Conservation (phyloP, 139 green algal genomes). For the Helicosporidium sp. region DNA sequence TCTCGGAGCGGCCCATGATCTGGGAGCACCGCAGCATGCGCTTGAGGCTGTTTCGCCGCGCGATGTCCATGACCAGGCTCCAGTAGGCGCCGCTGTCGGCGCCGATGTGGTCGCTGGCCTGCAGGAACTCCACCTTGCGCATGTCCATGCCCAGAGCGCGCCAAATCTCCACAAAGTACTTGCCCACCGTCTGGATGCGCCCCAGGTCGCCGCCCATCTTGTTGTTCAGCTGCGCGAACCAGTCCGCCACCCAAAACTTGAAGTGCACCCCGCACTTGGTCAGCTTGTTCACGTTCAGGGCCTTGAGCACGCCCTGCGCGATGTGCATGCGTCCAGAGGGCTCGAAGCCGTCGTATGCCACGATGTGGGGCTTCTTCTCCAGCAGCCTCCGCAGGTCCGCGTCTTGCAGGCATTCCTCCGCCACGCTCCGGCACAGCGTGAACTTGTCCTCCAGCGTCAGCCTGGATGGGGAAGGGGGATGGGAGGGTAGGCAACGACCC, state of each 20-base stretch:
- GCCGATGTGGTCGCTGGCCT: slow-evolving; percentile 32
- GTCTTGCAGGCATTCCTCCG: slow-evolving; percentile 86
- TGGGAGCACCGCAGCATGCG: slow-evolving; percentile 54
- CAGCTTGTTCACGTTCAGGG: slow-evolving; percentile 96
- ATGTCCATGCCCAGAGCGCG: slow-evolving; percentile 94
- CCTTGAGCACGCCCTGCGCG: slow-evolving; percentile 94
- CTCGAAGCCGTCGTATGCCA: slow-evolving; percentile 97
- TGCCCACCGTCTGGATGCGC: slow-evolving; percentile 92
- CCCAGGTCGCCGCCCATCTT: slow-evolving; percentile 97
- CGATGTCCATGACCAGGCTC: slow-evolving; percentile 78
- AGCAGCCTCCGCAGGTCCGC: slow-evolving; percentile 70
- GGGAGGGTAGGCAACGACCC: too few relatives aligned
- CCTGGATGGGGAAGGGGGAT: slow-evolving; percentile 13
- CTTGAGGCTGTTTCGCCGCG: slow-evolving; percentile 67
- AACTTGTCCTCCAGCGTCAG: slow-evolving; percentile 74
- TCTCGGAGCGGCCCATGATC: slow-evolving; percentile 93
- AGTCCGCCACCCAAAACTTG: slow-evolving; percentile 91
- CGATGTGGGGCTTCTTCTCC: slow-evolving; percentile 59
- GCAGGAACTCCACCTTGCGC: slow-evolving; percentile 59
- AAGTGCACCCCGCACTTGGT: slow-evolving; percentile 81
- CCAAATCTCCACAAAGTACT: slow-evolving; percentile 98
- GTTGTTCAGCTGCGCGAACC: slow-evolving; percentile 94
- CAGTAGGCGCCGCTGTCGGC: slow-evolving; percentile 62
- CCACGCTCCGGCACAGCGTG: slow-evolving; percentile 54
- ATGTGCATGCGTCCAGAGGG: slow-evolving; percentile 97